Percentiles rank a stretch among this genome's conserved stretches.
Conservation (phyloP, 371 early-diverging fungal species). For the Smittium culicis region DNA sequence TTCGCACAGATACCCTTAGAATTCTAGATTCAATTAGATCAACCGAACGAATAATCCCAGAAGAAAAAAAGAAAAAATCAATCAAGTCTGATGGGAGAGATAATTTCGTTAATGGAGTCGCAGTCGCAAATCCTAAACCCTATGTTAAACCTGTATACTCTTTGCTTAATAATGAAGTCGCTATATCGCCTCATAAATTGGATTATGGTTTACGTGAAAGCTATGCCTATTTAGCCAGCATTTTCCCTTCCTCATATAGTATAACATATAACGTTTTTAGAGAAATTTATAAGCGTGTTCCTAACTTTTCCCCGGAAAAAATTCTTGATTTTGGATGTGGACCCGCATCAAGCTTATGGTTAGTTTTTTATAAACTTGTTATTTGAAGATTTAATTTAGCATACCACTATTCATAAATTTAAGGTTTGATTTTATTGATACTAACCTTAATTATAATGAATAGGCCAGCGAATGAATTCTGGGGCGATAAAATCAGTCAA, state of each 20-base stretch:
- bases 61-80: neutral
- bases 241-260: too few species aligned
- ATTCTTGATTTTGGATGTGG: too few species aligned
- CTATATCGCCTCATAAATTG: constrained; percentile 44
- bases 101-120: constrained; percentile 7
- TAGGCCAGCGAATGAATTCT: constrained; percentile 37
- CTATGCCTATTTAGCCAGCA: constrained; percentile 60
- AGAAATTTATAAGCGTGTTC: too few species aligned
- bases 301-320: too few species aligned
- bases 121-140: constrained; percentile 4
- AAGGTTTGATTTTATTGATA: too few species aligned
- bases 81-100: neutral
- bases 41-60: constrained; percentile 33
- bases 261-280: too few species aligned
- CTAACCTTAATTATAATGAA: too few species aligned
- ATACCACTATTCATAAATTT: neutral
- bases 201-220: constrained; percentile 60
- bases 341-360: too few species aligned
- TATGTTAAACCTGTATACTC: constrained; percentile 14
- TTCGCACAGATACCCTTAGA: constrained; percentile 51
- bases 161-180: constrained; percentile 18
- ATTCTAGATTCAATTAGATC: constrained; percentile 55
- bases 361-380: constrained; percentile 34
- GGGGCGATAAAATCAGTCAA: constrained; percentile 29
- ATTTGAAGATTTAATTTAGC: neutral